Evolutionary conservation across 2,329 filamentous ascomycete species (phyloP), one percentile per base, ranked within the genome.

Genomic region (Diaporthe longicolla): DNA sequence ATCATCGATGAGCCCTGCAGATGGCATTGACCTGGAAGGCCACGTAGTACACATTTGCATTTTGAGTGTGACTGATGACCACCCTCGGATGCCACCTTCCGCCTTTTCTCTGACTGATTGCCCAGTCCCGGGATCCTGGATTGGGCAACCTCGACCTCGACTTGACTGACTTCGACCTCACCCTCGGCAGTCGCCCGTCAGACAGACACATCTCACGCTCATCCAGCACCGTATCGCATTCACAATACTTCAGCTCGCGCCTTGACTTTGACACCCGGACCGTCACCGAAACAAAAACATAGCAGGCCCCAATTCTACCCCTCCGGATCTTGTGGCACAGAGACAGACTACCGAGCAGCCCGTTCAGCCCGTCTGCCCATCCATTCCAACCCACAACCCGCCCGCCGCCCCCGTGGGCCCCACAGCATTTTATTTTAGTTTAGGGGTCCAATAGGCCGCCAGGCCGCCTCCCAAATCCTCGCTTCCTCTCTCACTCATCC

Each of bases 1-100:
- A 9, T 24, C 43, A 48, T 61, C 35, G 4, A 29, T 45, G 24
- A 21, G 3, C 17, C 40, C 15, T 50, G 59, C 19, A 35, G 40
- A 17, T 19, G 2, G 17, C 15, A 48, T 15, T 40, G 37, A 11
- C 11, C 13, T 32, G 17, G 29, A 19, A 37, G 24, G 61, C 43
- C 61, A 50, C 61, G 61, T 19, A 50, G 26, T 48, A 63, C 58
- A 32, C 29, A 32, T 32, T 32, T 4, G 3, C 37, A 40, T 40
- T 40, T 40, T 13, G 37, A 40, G 37, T 48, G 63, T 40, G 15
- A 68, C 48, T 26, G 45, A 17, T 52, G 45, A 29, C 63, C 63
- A 68, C n/a, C 48, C 63, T 68, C 63, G 63, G 63, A 68, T 68
- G 63, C 32, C 48, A 68, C 63, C 63, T 68, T 68, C 63, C 63